Evolutionary conservation across 2,329 filamentous ascomycete species (phyloP).

Genomic region (Exophiala viscosa): DNA sequence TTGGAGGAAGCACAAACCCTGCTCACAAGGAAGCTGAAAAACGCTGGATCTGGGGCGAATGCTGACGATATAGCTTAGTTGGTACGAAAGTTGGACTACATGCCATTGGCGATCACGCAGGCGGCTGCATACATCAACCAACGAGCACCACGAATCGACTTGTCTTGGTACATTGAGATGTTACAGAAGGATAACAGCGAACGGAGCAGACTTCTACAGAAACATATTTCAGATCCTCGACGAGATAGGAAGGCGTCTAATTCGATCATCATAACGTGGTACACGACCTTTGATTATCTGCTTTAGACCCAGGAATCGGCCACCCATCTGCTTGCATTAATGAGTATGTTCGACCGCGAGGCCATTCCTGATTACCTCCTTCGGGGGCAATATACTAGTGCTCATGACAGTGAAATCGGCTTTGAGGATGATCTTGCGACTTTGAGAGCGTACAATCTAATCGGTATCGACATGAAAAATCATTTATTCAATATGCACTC

Average conservation of each 20-base stretch:
- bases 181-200: slow-evolving; percentile 27
- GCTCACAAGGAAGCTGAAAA: slow-evolving; percentile 27
- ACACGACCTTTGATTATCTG: slow-evolving; percentile 35
- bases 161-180: slow-evolving; percentile 23
- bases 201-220: slow-evolving; percentile 26
- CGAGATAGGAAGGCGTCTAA: slow-evolving; percentile 29
- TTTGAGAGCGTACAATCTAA: slow-evolving; percentile 5
- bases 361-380: slow-evolving; percentile 32
- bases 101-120: slow-evolving; percentile 32
- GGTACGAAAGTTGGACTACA: slow-evolving; percentile 33
- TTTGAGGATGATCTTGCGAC: slow-evolving; percentile 26
- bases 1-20: slow-evolving; percentile 15
- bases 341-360: slow-evolving; percentile 31
- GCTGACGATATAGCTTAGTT: too few species aligned
- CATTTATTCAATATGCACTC: slow-evolving; percentile 30
- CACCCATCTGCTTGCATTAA: slow-evolving; percentile 29
- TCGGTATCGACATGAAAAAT: background rate
- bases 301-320: slow-evolving; percentile 20
- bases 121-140: slow-evolving; percentile 30
- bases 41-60: slow-evolving; percentile 21
- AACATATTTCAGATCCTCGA: slow-evolving; percentile 22
- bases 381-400: slow-evolving; percentile 17
- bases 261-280: slow-evolving; percentile 35
- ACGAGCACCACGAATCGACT: slow-evolving; percentile 15
- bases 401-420: slow-evolving; percentile 1